Evolutionary conservation across 352 stramenopile species (phyloP).

Genomic region (Pythium brachiatum): DNA sequence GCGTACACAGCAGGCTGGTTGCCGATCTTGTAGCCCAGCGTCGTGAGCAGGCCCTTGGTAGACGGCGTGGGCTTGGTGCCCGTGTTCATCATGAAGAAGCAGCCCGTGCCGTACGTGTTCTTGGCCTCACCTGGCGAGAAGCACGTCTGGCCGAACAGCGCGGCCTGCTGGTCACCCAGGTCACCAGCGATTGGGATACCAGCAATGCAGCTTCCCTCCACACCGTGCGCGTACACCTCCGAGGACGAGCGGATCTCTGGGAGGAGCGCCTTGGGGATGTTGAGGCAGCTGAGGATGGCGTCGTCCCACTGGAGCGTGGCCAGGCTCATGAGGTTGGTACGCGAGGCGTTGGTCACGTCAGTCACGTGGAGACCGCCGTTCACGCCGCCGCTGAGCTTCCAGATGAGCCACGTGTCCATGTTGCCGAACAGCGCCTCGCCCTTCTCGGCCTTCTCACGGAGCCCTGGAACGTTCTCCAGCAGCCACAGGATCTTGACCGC

Average conservation of each 20-base stretch:
- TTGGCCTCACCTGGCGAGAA: slow-evolving; percentile 95
- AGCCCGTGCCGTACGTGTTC: slow-evolving; percentile 99
- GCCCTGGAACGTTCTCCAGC: slow-evolving; percentile 91
- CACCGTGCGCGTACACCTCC: slow-evolving; percentile 77
- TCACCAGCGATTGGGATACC: slow-evolving; percentile 92
- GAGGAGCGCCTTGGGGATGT: slow-evolving; percentile 86
- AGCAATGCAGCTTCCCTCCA: slow-evolving; percentile 60
- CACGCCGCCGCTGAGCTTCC: slow-evolving; percentile 88
- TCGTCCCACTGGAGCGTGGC: slow-evolving; percentile 92
- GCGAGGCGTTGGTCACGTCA: slow-evolving; percentile 97
- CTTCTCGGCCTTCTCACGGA: slow-evolving; percentile 85
- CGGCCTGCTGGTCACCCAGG: slow-evolving; percentile 96
- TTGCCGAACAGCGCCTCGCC: slow-evolving; percentile 95
- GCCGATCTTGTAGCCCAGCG: slow-evolving; percentile 83
- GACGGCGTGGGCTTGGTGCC: slow-evolving; percentile 84
- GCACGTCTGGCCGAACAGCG: slow-evolving; percentile 97
- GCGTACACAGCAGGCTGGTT: slow-evolving; percentile 92
- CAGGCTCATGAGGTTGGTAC: slow-evolving; percentile 95
- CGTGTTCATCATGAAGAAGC: slow-evolving; percentile 99
- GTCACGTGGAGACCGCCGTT: slow-evolving; percentile 86
- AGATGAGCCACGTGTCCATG: slow-evolving; percentile 98
- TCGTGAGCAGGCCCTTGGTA: slow-evolving; percentile 96
- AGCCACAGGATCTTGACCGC: slow-evolving; percentile 98
- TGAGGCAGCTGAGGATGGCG: slow-evolving; percentile 75
- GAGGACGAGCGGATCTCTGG: slow-evolving; percentile 92